Conservation (phyloP, 768 basidiomycete species). For the Termitomyces sp. region DNA sequence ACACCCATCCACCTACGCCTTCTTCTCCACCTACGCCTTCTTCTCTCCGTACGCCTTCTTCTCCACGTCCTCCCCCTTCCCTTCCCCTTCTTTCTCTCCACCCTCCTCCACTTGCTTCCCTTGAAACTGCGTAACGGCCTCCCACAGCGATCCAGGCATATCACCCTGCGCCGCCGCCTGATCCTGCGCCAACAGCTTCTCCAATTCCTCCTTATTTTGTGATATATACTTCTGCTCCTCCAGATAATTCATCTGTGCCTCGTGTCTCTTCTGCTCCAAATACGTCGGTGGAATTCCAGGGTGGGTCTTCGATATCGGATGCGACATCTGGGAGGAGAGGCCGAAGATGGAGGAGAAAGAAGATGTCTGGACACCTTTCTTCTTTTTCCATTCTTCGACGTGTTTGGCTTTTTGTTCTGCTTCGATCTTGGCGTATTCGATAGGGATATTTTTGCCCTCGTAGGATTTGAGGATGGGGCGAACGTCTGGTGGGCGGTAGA, state of each 20-base stretch:
- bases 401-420: constrained; percentile 73
- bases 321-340: constrained; percentile 11
- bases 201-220: constrained; percentile 40
- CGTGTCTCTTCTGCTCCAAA: constrained; percentile 45
- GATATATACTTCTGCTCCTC: constrained; percentile 46
- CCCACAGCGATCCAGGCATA: constrained; percentile 42
- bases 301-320: constrained; percentile 13
- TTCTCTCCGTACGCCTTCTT: background rate
- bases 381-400: constrained; percentile 75
- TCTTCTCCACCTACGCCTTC: background rate
- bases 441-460: constrained; percentile 79
- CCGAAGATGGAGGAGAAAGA: constrained; percentile 38
- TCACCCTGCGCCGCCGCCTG: constrained; percentile 28
- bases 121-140: constrained; percentile 31
- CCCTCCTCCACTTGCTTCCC: constrained; percentile 8
- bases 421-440: constrained; percentile 88
- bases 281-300: constrained; percentile 40
- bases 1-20: background rate
- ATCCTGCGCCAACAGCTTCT: constrained; percentile 31
- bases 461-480: constrained; percentile 84
- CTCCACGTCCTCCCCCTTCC: background rate
- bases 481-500: constrained; percentile 84
- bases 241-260: constrained; percentile 43
- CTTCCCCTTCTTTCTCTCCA: background rate
- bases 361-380: constrained; percentile 25